These are phyloP conservation scores for Durotheca rogersii DNA, from an alignment of 495 filamentous ascomycete species.

Conservation along the genomic window DNA sequence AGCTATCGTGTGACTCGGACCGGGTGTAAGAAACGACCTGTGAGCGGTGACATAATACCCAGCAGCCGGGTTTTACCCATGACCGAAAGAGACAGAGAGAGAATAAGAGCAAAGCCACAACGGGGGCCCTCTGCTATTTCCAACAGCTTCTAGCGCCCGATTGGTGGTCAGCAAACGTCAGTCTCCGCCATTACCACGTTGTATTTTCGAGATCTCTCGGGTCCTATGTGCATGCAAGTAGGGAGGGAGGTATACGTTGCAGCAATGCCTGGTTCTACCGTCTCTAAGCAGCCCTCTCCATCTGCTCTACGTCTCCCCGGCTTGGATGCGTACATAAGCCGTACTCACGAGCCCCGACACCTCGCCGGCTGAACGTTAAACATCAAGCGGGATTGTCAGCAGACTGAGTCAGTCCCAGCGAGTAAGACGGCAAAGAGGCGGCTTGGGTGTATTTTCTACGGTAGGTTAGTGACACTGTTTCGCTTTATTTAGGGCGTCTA, in stretches of 20 bases:
- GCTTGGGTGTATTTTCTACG: background rate
- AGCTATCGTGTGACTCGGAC: slow-evolving; percentile 13
- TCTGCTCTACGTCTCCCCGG: no score
- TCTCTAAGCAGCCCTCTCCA: no score
- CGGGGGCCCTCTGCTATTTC: slow-evolving; percentile 14
- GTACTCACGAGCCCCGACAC: background rate
- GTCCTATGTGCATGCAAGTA: no score
- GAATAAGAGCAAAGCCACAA: no score
- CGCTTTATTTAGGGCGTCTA: no score
- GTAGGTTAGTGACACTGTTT: no score
- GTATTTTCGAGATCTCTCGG: background rate
- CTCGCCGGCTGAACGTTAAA: background rate
- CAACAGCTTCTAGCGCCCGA: slow-evolving; percentile 1
- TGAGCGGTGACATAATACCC: slow-evolving; percentile 8
- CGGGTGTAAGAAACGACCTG: slow-evolving; percentile 11
- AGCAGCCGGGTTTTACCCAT: no score
- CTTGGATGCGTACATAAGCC: background rate
- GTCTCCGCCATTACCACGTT: background rate
- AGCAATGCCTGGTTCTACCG: no score
- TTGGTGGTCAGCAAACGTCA: slow-evolving; percentile 20
- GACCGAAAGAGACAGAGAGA: no score
- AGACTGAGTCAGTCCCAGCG: no score
- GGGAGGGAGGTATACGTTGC: no score
- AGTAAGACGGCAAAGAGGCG: background rate
- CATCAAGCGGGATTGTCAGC: background rate